Percentiles rank a stretch among this genome's conserved stretches.
Evolutionary conservation across 2,329 filamentous ascomycete species (phyloP).

Genomic region (Colletotrichum sp.): DNA sequence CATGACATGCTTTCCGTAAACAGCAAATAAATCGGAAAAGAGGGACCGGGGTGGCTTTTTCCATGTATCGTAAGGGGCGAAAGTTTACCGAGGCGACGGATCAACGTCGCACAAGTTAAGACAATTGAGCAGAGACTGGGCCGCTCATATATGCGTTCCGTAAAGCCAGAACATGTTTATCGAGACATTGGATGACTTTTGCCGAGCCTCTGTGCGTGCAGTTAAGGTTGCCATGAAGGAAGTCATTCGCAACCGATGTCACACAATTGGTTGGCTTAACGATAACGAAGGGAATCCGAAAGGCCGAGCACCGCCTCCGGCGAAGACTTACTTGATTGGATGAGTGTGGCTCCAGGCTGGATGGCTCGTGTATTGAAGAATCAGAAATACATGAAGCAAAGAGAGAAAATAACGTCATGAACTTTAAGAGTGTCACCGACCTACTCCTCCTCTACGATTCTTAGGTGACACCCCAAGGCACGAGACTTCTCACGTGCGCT

Average conservation of each 20-base stretch:
- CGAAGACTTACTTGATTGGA: not conserved
- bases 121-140: not conserved
- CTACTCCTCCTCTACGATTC: not conserved
- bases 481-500: not conserved
- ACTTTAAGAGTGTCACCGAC: not conserved
- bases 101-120: not conserved
- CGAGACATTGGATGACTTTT: not conserved
- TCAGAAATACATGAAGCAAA: too few species aligned
- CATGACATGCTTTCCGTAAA: not conserved
- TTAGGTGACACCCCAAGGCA: not conserved
- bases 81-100: not conserved
- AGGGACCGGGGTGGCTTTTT: not conserved
- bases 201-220: not conserved
- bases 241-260: not conserved
- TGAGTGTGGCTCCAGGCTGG: not conserved
- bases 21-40: not conserved
- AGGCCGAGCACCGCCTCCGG: not conserved
- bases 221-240: not conserved
- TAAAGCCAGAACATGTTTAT: not conserved
- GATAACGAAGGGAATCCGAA: not conserved
- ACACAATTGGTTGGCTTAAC: not conserved
- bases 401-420: not conserved
- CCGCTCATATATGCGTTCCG: not conserved
- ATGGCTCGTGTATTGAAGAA: too few species aligned
- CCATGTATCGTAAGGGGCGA: not conserved